Base-by-base conservation (phyloP, 106 monocot species). In the Dendrobium chrysotoxum region DNA sequence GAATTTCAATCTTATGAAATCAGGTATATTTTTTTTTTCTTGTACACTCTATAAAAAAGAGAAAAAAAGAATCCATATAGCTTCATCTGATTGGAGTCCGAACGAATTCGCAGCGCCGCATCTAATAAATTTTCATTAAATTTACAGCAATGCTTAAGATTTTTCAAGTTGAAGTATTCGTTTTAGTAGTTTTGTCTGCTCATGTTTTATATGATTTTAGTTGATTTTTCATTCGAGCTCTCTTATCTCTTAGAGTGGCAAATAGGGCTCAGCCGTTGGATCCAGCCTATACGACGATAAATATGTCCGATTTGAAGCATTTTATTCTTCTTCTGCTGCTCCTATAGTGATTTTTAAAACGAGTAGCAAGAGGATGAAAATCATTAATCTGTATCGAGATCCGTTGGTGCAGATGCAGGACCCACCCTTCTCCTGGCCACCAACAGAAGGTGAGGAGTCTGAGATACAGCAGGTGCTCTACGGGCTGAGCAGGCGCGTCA, bases 341-440 rank as follows among this genome's bases (percentile, higher is more conserved):
- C 10, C 31, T 38, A 15, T 3, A 40, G 28, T 20, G 40, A 23
- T 61, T 61, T 21, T 2, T 23, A 21, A 73, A 4, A 1, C 30
- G 6, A 13, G 26, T 7, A 40, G 17, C 18, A 40, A 40, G 73
- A 73, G 4, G 73, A 18, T 73, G 40, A 40, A 40, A 18, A 21
- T n/a, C 40, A 40, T 16, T 73, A 40, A 6, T 0, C 68, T 11
- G 0, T 18, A 8, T 4, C 2, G 73, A 40, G 38, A 68, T 10
- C 40, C 5, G 73, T 40, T 1, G 17, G 7, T 73, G 40, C 40
- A 2, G 73, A 7, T 17, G 4, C 40, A 2, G 40, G 40, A 17
- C 17, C 40, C 39, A 26, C 11, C 73, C 1, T 75, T 75, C 45
- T 75, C 45, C 7, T 75, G 75, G 75, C 75, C 75, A 23, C 75